Conservation (phyloP, 1,284 basidiomycete genomes). For the Leccinum proximum region DNA sequence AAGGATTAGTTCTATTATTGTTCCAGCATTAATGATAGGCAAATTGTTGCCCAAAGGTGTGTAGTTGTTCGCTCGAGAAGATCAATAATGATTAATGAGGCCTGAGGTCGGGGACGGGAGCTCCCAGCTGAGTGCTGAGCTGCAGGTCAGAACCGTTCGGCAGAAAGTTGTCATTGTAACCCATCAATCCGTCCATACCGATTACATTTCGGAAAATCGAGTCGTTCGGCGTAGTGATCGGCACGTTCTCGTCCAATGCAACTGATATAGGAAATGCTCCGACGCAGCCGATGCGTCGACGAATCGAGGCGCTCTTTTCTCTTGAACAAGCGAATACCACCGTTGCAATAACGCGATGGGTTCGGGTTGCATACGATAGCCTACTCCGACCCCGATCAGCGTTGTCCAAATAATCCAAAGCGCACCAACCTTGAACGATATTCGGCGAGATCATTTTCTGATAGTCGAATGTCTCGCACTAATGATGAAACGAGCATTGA, state of each 20-base stretch:
- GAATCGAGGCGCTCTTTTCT: constrained; percentile 74
- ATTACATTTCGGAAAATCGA: constrained; percentile 11
- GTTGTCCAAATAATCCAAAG: background rate
- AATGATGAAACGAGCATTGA: constrained; percentile 83
- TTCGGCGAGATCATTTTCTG: constrained; percentile 58
- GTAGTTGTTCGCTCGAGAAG: too few species aligned
- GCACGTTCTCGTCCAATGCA: constrained; percentile 23
- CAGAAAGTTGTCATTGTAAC: constrained; percentile 17
- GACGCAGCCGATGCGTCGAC: constrained; percentile 17
- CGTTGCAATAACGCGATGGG: constrained; percentile 76
- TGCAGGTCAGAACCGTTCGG: constrained; percentile 5
- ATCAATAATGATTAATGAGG: too few species aligned
- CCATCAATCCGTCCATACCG: constrained; percentile 14
- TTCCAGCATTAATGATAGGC: too few species aligned
- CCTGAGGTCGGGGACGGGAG: too few species aligned
- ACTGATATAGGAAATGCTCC: constrained; percentile 18
- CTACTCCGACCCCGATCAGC: constrained; percentile 32
- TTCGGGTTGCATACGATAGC: constrained; percentile 56
- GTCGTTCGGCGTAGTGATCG: constrained; percentile 15
- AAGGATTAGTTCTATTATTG: too few species aligned
- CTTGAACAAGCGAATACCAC: constrained; percentile 91
- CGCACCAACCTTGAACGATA: constrained; percentile 43
- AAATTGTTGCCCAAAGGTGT: too few species aligned
- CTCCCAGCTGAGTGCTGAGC: too few species aligned
- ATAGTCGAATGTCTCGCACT: constrained; percentile 84